A percentile compares a stretch with the other conserved stretches of the same genome.
Conservation (phyloP, 2,329 filamentous ascomycete genomes). For the Arthrobotrys entomopaga region DNA sequence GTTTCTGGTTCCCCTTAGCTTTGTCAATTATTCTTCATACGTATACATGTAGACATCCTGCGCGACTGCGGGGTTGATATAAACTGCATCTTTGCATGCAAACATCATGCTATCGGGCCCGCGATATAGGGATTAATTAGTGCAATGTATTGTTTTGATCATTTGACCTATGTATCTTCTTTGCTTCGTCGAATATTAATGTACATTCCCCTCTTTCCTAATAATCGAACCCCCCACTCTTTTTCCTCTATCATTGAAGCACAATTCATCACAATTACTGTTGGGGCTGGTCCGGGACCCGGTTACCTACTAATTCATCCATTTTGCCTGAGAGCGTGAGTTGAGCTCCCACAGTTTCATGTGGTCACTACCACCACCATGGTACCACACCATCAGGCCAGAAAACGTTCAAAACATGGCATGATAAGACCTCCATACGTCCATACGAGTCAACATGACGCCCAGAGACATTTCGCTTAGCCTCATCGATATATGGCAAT, state of each 20-base stretch:
- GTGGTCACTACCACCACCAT: slow-evolving; percentile 1
- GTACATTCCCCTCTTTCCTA: no score
- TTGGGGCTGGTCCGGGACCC: no score
- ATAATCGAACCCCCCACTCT: slow-evolving; percentile 13
- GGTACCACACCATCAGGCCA: background rate
- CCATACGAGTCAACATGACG: slow-evolving; percentile 13
- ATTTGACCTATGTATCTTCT: background rate
- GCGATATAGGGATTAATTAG: background rate
- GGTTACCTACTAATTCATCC: slow-evolving; percentile 26
- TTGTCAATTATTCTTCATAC: no score
- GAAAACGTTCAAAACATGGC: background rate
- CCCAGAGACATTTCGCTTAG: slow-evolving; percentile 27
- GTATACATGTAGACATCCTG: no score
- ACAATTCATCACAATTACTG: slow-evolving; percentile 9
- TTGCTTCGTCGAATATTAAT: background rate
- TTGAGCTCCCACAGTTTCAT: slow-evolving; percentile 7
- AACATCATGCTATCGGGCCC: background rate
- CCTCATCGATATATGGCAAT: slow-evolving; percentile 9
- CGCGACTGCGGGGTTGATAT: background rate
- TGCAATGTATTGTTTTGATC: no score
- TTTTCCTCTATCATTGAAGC: slow-evolving; percentile 1
- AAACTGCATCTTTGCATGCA: background rate
- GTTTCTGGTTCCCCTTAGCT: no score
- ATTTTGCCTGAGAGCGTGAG: slow-evolving; percentile 26
- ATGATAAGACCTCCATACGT: background rate